Percentiles rank a stretch among this genome's conserved stretches.
Evolutionary conservation across 371 early-diverging fungal species (phyloP).

Genomic region (Blakeslea trispora): DNA sequence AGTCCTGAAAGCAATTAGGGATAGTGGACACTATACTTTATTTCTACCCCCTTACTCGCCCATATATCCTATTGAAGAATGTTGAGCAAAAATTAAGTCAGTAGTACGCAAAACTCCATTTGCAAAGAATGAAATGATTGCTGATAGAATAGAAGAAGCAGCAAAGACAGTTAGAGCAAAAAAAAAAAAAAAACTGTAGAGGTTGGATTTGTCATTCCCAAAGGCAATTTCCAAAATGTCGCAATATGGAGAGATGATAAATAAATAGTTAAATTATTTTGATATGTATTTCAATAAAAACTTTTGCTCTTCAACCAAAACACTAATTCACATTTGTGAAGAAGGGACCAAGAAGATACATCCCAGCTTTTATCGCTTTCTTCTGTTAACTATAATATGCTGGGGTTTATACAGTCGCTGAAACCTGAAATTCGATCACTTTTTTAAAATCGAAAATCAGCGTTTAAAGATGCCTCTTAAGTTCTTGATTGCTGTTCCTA

Average conservation of each 20-base stretch:
- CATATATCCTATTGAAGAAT: conserved; percentile 17
- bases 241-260: conserved; percentile 14
- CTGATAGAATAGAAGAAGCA: conserved; percentile 25
- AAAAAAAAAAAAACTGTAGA: conserved; percentile 24
- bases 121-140: conserved; percentile 19
- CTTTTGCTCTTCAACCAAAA: conserved; percentile 5
- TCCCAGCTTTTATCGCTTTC: conserved; percentile 11
- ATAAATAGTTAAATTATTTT: no score
- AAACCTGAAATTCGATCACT: no score
- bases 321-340: conserved; percentile 4
- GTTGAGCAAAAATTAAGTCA: conserved; percentile 13
- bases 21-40: conserved; percentile 6
- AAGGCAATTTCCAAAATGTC: conserved; percentile 14
- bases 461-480: no score
- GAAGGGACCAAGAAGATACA: no score
- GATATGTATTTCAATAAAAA: conserved; percentile 9
- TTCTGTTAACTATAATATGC: conserved; percentile 10
- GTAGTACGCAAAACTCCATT: conserved; percentile 14
- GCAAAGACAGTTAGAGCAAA: conserved; percentile 20
- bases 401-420: conserved; percentile 6
- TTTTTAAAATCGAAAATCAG: no score
- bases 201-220: conserved; percentile 18
- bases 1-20: conserved; percentile 8
- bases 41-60: conserved; percentile 11
- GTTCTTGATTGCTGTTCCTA: no score